Evolutionary conservation across 2,329 filamentous ascomycete species (phyloP), one percentile per base, ranked within the genome.

Genomic region (Apiospora koreana): DNA sequence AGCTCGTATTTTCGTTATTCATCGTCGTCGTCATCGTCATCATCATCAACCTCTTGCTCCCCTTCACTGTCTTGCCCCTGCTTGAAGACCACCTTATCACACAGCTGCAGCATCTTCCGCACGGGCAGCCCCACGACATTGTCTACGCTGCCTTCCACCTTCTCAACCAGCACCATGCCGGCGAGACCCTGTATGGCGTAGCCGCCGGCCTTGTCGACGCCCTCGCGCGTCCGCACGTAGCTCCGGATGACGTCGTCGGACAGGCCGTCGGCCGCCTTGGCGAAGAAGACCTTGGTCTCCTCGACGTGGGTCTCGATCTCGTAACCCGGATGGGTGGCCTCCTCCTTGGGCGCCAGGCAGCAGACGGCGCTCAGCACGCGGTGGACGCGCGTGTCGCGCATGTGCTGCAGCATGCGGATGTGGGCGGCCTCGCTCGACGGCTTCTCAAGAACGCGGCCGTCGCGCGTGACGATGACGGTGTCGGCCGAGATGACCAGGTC

Each of bases 51-150:
- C n/a, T 81, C 82, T 18, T 82, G 85, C 21, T 83, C 83, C 16
- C 82, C 84, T 46, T 82, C 83, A 48, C 82, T 83, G 69, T 90
- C 89, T 62, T 91, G 89, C 68, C 91, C 88, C 76, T 94, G 93
- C 74, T 89, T 90, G 75, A 92, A 90, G 73, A 98, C 86, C n/a
- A 94, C 93, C 85, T 91, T 93, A 84, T 98, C 95, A 71, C 97
- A 96, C 76, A 98, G 81, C 78, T 90, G 89, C 80, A 99, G 79
- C 16, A 91, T 93, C 74, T 89, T 88, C 75, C 94, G 88, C 73
- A 98, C 86, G 9, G 96, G 96, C 80, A 99, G 80, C 0, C 96
- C 96, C 38, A 99, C 91, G 1, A 98, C 96, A 80, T 98, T 98
- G 84, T 99, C 96, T 77, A 94, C 93, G 69, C 90, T 91, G 14